phyloP scores from a whole-genome alignment of 495 filamentous ascomycete species.

The Hamigera avellanea region DNA sequence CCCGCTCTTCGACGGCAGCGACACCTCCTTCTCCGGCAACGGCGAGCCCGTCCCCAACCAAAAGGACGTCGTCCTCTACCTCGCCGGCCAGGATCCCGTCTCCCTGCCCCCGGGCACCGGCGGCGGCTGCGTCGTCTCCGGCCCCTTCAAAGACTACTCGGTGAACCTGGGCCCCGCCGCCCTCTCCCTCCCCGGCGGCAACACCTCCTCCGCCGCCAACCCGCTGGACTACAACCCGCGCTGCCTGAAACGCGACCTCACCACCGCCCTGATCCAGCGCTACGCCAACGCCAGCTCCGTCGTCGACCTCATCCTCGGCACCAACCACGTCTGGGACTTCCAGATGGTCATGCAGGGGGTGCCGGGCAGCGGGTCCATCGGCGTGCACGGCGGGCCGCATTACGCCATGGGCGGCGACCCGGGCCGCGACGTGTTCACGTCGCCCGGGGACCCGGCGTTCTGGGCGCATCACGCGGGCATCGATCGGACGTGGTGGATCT shows the following conservation, averaged over 20 bases:
- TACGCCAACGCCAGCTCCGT: constrained; percentile 41
- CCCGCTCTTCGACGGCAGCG: constrained; percentile 52
- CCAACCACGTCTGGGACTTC: constrained; percentile 39
- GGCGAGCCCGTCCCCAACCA: constrained; percentile 33
- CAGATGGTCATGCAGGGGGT: constrained; percentile 39
- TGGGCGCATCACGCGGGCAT: constrained; percentile 61
- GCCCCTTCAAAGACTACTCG: constrained; percentile 42
- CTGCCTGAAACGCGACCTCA: constrained; percentile 56
- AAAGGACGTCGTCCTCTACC: constrained; percentile 11
- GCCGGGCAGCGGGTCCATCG: constrained; percentile 33
- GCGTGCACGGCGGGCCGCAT: constrained; percentile 54
- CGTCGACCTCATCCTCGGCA: constrained; percentile 30
- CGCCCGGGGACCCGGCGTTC: constrained; percentile 55
- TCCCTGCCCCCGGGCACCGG: constrained; percentile 39
- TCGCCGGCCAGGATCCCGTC: constrained; percentile 11
- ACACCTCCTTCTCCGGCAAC: constrained; percentile 50
- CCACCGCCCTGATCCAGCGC: constrained; percentile 27
- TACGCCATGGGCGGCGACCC: constrained; percentile 52
- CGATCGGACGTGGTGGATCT: constrained; percentile 59
- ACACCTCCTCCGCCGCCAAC: constrained; percentile 6
- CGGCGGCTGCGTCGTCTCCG: constrained; percentile 51
- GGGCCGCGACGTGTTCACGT: constrained; percentile 45
- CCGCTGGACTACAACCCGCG: constrained; percentile 44
- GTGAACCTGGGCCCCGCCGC: constrained; percentile 42
- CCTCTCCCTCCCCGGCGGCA: constrained; percentile 17